A percentile compares a stretch with the other conserved stretches of the same genome.
These are phyloP conservation scores for Ceratocystis variospora DNA, from an alignment of 2,329 filamentous ascomycete species.

Conservation along the genomic window DNA sequence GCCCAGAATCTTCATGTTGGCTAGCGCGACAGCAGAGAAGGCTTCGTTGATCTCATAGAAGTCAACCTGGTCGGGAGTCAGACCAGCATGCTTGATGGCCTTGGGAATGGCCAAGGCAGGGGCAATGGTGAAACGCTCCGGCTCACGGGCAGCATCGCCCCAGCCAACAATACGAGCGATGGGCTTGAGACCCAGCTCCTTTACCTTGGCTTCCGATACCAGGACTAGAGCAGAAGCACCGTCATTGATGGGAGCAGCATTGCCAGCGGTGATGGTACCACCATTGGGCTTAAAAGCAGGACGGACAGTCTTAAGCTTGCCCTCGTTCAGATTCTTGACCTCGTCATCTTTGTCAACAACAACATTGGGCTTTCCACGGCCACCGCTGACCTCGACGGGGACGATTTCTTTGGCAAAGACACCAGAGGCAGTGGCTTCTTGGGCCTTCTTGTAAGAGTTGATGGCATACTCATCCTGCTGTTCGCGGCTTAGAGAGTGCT, in stretches of 20 bases:
- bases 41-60: constrained; percentile 99
- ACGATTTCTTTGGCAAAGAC: constrained; percentile 76
- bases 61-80: constrained; percentile 65
- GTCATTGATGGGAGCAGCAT: constrained; percentile 92
- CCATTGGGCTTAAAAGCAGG: constrained; percentile 65
- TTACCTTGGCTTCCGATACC: constrained; percentile 84
- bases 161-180: constrained; percentile 94
- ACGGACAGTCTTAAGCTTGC: constrained; percentile 74
- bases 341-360: constrained; percentile 81
- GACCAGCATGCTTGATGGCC: constrained; percentile 84
- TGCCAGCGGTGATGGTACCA: constrained; percentile 88
- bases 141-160: constrained; percentile 84
- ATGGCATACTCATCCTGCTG: constrained; percentile 94
- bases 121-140: constrained; percentile 89
- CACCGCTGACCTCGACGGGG: constrained; percentile 74
- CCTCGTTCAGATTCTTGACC: constrained; percentile 81
- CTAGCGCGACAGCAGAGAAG: constrained; percentile 89
- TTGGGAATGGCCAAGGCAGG: constrained; percentile 92
- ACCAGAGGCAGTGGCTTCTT: constrained; percentile 68
- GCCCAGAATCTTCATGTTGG: constrained; percentile 84
- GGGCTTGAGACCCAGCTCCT: constrained; percentile 80
- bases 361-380: constrained; percentile 76
- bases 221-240: constrained; percentile 86
- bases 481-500: constrained; percentile 69
- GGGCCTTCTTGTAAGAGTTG: constrained; percentile 83